Percentiles rank a stretch among this genome's conserved stretches.
These are phyloP conservation scores for Lentinula sp. DNA, from an alignment of 768 basidiomycete genomes.

Conservation along the genomic window DNA sequence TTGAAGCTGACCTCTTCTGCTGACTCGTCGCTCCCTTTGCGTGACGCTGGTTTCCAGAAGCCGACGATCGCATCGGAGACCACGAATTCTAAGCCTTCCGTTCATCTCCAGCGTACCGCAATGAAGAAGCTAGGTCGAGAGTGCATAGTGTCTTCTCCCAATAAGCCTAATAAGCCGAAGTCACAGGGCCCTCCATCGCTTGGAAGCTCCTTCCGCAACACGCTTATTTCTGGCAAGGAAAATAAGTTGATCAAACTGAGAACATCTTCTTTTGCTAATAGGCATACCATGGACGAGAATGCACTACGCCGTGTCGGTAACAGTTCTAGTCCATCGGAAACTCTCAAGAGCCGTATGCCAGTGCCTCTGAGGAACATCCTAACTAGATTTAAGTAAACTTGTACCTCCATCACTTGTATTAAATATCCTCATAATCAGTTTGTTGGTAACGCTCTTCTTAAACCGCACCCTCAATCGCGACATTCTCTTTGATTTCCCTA, in stretches of 20 bases:
- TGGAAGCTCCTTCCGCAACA: constrained; percentile 1
- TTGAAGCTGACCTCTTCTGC: not conserved
- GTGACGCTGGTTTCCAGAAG: not conserved
- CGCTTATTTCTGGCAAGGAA: constrained; percentile 4
- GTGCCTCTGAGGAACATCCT: constrained; percentile 40
- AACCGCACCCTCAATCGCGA: not conserved
- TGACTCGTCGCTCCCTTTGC: not conserved
- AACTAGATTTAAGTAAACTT: constrained; percentile 35
- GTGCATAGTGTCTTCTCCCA: not conserved
- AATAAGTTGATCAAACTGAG: constrained; percentile 1
- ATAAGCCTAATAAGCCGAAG: not conserved
- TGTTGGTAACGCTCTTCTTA: no score
- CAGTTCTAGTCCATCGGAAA: constrained; percentile 10
- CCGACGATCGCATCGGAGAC: not conserved
- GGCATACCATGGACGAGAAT: constrained; percentile 29
- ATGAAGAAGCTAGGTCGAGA: not conserved
- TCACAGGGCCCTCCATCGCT: not conserved
- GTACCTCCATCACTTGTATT: not conserved
- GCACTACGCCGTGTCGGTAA: constrained; percentile 21
- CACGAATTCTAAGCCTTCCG: not conserved
- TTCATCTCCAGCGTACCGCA: not conserved
- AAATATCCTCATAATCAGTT: no score
- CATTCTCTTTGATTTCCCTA: not conserved
- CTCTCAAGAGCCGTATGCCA: constrained; percentile 37
- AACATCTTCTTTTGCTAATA: constrained; percentile 3